Evolutionary conservation across 2,329 filamentous ascomycete genomes (phyloP).

Genomic region (Alternaria viburni): DNA sequence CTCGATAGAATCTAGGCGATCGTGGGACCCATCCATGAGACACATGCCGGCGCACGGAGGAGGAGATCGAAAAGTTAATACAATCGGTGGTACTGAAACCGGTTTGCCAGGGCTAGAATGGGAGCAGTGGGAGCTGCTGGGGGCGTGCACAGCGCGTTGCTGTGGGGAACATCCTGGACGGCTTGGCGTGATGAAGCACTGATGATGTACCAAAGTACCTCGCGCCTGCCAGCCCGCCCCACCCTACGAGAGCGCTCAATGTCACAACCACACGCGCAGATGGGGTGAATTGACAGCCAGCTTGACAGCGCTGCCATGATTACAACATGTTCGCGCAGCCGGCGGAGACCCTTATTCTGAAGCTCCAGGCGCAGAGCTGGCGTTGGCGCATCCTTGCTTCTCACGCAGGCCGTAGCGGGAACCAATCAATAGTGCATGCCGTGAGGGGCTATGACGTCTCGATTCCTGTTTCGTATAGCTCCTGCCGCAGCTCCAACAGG

Average conservation of each 20-base stretch:
- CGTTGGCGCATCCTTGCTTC: slow-evolving; percentile 11
- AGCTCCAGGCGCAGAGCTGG: slow-evolving; percentile 3
- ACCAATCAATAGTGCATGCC: slow-evolving; percentile 29
- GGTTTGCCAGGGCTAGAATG: slow-evolving; percentile 19
- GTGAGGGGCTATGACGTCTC: slow-evolving; percentile 39
- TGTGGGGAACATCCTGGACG: slow-evolving; percentile 22
- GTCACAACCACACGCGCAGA: not conserved
- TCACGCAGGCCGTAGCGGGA: slow-evolving; percentile 6
- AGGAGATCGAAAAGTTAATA: slow-evolving; percentile 8
- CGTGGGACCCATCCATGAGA: not conserved
- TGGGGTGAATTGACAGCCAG: not conserved
- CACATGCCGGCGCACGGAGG: not conserved
- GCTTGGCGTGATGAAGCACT: slow-evolving; percentile 11
- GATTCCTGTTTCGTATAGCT: slow-evolving; percentile 35
- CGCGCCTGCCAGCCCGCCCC: not conserved
- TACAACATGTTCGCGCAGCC: not conserved
- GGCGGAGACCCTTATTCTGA: not conserved
- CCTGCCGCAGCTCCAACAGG: slow-evolving; percentile 31
- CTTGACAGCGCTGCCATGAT: not conserved
- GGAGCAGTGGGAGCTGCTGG: not conserved
- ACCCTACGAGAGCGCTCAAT: not conserved
- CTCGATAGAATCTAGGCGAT: slow-evolving; percentile 3
- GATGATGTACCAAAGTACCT: slow-evolving; percentile 13
- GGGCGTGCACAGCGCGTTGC: slow-evolving; percentile 10
- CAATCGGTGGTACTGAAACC: slow-evolving; percentile 18